Percentiles rank a stretch among this genome's conserved stretches.
Evolutionary conservation across 1,139 yeast species (phyloP).

Genomic region (Pichia sp.): DNA sequence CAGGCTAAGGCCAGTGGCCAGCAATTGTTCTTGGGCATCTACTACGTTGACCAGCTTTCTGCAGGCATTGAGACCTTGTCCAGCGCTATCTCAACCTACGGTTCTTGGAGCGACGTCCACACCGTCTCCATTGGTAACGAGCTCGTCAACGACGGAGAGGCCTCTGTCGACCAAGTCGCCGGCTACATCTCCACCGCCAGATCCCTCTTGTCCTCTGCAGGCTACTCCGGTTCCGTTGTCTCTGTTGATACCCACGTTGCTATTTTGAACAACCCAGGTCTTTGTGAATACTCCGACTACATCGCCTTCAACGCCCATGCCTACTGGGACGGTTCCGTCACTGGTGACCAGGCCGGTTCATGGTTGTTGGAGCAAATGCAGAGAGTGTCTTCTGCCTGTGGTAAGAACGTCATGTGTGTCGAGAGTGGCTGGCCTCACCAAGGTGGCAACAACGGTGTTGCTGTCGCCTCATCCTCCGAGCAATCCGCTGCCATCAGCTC

Average conservation of each 20-base stretch:
- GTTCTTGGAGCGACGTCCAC: slow-evolving; percentile 70
- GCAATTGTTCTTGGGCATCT: slow-evolving; percentile 71
- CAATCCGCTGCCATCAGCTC: slow-evolving; percentile 59
- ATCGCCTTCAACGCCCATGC: slow-evolving; percentile 81
- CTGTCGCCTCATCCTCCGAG: slow-evolving; percentile 65
- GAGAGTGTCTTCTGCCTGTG: slow-evolving; percentile 64
- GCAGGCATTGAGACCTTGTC: slow-evolving; percentile 51
- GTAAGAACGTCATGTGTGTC: slow-evolving; percentile 58
- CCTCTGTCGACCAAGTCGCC: slow-evolving; percentile 55
- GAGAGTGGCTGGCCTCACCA: slow-evolving; percentile 83
- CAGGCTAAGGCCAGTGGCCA: slow-evolving; percentile 57
- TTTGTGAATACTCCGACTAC: slow-evolving; percentile 71
- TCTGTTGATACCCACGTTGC: slow-evolving; percentile 80
- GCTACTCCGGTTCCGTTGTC: slow-evolving; percentile 68
- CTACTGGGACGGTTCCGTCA: slow-evolving; percentile 68
- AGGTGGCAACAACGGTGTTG: slow-evolving; percentile 62
- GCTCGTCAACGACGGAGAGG: slow-evolving; percentile 64
- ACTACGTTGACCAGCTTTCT: slow-evolving; percentile 50
- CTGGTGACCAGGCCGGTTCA: slow-evolving; percentile 62
- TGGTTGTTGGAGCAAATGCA: slow-evolving; percentile 68
- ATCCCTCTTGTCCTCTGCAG: slow-evolving; percentile 56
- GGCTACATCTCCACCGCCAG: slow-evolving; percentile 54
- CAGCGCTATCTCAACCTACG: slow-evolving; percentile 50
- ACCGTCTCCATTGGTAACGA: slow-evolving; percentile 82
- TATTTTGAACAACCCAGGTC: slow-evolving; percentile 62